A percentile compares a stretch with the other conserved stretches of the same genome.
Conservation (phyloP, 1,284 basidiomycete species). For the Trichosporon sp. region DNA sequence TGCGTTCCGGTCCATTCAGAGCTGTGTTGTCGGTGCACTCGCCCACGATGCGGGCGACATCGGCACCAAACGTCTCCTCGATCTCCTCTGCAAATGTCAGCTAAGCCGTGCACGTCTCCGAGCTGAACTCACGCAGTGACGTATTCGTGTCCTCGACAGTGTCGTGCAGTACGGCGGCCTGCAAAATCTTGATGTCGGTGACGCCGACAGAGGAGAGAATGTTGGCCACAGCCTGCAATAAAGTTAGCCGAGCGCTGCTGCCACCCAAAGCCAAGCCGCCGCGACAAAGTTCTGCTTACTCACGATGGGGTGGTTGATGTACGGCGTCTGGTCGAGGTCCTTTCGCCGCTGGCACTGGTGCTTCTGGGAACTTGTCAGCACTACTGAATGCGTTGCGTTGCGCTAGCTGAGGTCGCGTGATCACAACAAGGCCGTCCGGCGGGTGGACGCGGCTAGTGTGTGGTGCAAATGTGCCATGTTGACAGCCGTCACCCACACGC, state of each 20-base stretch:
- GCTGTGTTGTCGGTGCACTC: conserved; percentile 43
- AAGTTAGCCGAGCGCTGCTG: neutral
- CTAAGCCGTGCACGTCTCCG: neutral
- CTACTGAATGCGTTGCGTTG: neutral
- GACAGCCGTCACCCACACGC: too few species aligned
- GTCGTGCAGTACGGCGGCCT: conserved; percentile 49
- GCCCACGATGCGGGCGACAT: conserved; percentile 45
- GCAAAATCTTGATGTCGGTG: conserved; percentile 39
- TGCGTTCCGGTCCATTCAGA: conserved; percentile 36
- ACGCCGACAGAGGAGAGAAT: conserved; percentile 43
- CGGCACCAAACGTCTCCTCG: conserved; percentile 35
- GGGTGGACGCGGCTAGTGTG: neutral
- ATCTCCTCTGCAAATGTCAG: conserved; percentile 33
- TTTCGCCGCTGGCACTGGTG: conserved; percentile 47
- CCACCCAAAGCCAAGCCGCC: too few species aligned
- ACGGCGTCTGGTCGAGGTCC: conserved; percentile 46
- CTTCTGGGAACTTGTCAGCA: conserved; percentile 27
- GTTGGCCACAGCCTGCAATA: conserved; percentile 41
- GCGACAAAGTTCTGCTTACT: conserved; percentile 1
- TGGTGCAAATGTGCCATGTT: neutral
- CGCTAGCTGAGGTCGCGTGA: neutral
- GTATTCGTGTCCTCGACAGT: conserved; percentile 50
- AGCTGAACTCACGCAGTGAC: conserved; percentile 30
- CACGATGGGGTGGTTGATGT: conserved; percentile 48
- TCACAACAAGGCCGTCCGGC: neutral